phyloP scores from a whole-genome alignment of 2,329 filamentous ascomycete species.

The Trichoderma sp. region DNA sequence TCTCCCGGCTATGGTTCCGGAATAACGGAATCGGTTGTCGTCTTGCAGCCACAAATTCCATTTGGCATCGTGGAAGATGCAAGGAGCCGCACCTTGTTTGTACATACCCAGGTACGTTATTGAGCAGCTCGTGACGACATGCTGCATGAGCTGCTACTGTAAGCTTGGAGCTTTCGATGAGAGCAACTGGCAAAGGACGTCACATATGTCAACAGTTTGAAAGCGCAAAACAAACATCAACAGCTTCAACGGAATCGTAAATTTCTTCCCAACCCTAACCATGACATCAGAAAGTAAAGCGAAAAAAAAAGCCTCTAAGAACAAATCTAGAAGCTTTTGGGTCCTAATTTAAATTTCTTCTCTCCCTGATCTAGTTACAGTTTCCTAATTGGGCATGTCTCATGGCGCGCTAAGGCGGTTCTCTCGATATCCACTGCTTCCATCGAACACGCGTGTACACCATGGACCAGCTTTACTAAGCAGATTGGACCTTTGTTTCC shows the following conservation, averaged over 20 bases:
- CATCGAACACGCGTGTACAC: background rate
- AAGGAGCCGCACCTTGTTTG: background rate
- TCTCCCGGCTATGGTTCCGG: background rate
- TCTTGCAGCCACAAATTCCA: background rate
- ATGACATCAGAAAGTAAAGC: background rate
- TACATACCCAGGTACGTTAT: background rate
- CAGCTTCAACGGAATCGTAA: background rate
- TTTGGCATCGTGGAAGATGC: background rate
- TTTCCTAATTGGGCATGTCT: constrained; percentile 1
- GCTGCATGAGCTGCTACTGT: background rate
- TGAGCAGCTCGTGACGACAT: background rate
- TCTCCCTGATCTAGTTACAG: background rate
- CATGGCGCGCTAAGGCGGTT: background rate
- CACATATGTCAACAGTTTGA: background rate
- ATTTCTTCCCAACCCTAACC: background rate
- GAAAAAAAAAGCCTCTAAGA: background rate
- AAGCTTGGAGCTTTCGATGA: background rate
- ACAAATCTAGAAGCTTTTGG: background rate
- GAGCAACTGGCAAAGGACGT: background rate
- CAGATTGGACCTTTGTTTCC: background rate
- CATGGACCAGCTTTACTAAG: background rate
- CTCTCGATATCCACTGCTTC: background rate
- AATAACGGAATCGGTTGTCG: constrained; percentile 16
- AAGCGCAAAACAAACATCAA: background rate
- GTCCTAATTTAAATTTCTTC: background rate